Evolutionary conservation across 2,329 filamentous ascomycete species (phyloP).

Genomic region (Gnomoniopsis sp.): DNA sequence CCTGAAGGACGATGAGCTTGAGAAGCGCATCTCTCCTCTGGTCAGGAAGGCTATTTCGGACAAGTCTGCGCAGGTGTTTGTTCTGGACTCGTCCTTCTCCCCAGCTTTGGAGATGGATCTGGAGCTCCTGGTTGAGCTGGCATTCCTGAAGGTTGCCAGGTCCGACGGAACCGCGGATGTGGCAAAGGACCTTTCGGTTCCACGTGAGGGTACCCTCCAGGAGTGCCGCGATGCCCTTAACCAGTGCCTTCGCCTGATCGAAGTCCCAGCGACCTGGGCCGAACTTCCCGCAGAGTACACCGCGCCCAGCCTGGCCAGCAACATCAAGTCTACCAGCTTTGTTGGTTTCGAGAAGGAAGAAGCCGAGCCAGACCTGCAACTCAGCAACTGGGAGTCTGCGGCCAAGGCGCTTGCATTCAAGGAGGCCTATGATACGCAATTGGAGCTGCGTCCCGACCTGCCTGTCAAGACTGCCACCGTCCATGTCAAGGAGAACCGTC

Average conservation of each 20-base stretch:
- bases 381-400: constrained; percentile 76
- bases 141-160: constrained; percentile 76
- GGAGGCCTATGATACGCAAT: constrained; percentile 80
- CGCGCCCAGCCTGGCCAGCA: constrained; percentile 52
- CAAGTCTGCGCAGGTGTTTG: constrained; percentile 67
- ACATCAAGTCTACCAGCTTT: constrained; percentile 79
- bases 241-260: constrained; percentile 67
- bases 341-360: constrained; percentile 74
- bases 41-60: constrained; percentile 70
- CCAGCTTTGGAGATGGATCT: constrained; percentile 65
- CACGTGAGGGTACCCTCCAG: constrained; percentile 49
- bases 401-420: constrained; percentile 91
- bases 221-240: constrained; percentile 66
- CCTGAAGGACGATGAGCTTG: constrained; percentile 82
- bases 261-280: constrained; percentile 77
- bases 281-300: constrained; percentile 60
- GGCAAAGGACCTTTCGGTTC: constrained; percentile 59
- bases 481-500: constrained; percentile 90
- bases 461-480: constrained; percentile 82
- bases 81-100: constrained; percentile 69
- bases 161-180: constrained; percentile 61
- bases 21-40: constrained; percentile 73
- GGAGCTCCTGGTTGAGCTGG: constrained; percentile 69
- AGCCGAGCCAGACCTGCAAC: constrained; percentile 58
- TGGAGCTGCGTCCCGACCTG: constrained; percentile 77